Base-by-base conservation (phyloP, 768 basidiomycete genomes). In the Hericium rajendrae region DNA sequence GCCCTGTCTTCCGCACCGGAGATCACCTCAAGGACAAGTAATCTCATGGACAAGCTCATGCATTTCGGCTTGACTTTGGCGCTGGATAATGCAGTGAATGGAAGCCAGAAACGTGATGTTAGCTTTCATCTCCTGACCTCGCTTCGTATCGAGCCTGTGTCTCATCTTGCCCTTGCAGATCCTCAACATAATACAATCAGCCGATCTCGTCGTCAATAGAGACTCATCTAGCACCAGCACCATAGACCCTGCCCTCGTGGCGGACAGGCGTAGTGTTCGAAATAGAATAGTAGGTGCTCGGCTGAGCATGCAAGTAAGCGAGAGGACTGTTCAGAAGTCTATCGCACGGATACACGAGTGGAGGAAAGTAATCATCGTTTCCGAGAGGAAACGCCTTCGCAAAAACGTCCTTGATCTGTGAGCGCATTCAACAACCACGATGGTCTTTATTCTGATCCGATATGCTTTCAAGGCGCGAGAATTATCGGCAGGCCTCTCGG, bases 391-490 rank as follows among this genome's bases (percentile, higher is more conserved):
- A 69, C 76, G 88, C 2, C 67, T 88, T 57, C 75, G 87, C 40
- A 90, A 90, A 69, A 80, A 75, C 24, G 66, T 83, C 2, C 71
- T 91, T n/a, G 91, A 93, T 68, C 66, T 84, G 91, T 91, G 57
- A 56, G 83, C 71, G 40, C 12, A 11, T 28, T 28, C 8, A 24
- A 2, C 46, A 4, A 54, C 24, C 3, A 22, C 50, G 41, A 13
- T 51, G 15, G 40, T 24, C 3, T 53, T 5, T 6, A 6, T 24
- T 13, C 24, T 46, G 39, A 20, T 53, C 15, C 56, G 3, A 60
- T 53, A 38, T 32, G n/a, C 60, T 1, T 62, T 8, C 58, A 38
- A 94, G 93, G 56, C 84, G 84, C 22, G 92, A 95, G 66, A 79
- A 83, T 60, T 78, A 86, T 59, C 81, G 88, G 53, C 88, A 89